A percentile compares a stretch with the other conserved stretches of the same genome.
Evolutionary conservation across 257 asterid species (phyloP).

Genomic region (Nicotiana tabacum): DNA sequence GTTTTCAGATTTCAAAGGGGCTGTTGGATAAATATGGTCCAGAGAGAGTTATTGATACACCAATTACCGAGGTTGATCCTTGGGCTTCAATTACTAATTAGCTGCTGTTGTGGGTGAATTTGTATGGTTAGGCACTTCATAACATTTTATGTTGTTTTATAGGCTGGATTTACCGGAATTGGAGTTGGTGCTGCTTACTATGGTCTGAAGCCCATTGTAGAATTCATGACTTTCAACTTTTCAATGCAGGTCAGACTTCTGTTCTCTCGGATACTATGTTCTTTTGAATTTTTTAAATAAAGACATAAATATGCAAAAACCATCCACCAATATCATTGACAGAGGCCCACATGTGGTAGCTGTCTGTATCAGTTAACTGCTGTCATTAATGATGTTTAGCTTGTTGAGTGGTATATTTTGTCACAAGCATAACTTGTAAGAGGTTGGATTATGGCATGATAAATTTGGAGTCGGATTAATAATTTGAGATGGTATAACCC

Average conservation of each 20-base stretch:
- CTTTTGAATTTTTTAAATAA: background rate
- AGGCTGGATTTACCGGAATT: conserved; percentile 98
- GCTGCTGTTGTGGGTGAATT: background rate
- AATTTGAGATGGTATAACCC: background rate
- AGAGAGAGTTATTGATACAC: conserved; percentile 81
- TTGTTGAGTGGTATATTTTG: background rate
- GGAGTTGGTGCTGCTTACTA: conserved; percentile 97
- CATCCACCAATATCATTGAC: background rate
- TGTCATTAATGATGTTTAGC: background rate
- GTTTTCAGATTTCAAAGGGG: conserved; percentile 74
- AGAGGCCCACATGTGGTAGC: background rate
- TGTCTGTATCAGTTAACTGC: background rate
- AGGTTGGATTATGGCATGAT: background rate
- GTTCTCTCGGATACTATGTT: conserved; percentile 6
- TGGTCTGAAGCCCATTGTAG: conserved; percentile 81
- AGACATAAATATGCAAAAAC: background rate
- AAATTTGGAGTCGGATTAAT: background rate
- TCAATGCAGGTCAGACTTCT: conserved; percentile 77
- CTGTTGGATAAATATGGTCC: conserved; percentile 91
- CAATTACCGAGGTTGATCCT: conserved; percentile 84
- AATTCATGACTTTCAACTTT: conserved; percentile 96
- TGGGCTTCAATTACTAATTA: conserved; percentile 1
- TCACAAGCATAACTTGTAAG: background rate
- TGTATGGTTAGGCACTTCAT: background rate
- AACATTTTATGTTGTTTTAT: conserved; percentile 15